A percentile compares a stretch with the other conserved stretches of the same genome.
Evolutionary conservation across 495 filamentous ascomycete genomes (phyloP).

Genomic region (Trichoderma parareesei): DNA sequence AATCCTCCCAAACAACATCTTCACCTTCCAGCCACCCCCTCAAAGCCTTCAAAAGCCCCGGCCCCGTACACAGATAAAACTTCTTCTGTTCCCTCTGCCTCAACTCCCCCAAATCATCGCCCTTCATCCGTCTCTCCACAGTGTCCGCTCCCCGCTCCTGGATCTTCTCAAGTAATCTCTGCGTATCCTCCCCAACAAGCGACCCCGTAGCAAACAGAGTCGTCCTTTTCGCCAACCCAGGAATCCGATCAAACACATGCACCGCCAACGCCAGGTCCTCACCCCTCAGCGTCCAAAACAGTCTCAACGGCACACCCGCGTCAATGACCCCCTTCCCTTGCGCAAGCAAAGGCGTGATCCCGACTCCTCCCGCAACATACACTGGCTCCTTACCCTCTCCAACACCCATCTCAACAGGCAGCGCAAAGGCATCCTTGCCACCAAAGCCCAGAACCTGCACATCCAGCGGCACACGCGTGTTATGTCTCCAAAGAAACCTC

Average conservation of each 20-base stretch:
- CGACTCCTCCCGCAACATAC: slow-evolving; percentile 71
- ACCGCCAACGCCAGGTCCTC: slow-evolving; percentile 54
- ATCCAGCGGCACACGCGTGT: slow-evolving; percentile 45
- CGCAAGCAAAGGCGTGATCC: slow-evolving; percentile 69
- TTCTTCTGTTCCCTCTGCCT: slow-evolving; percentile 24
- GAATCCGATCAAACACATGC: slow-evolving; percentile 48
- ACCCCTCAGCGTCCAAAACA: slow-evolving; percentile 60
- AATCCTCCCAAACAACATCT: slow-evolving; percentile 59
- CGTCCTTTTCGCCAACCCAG: slow-evolving; percentile 41
- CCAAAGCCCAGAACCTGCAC: slow-evolving; percentile 64
- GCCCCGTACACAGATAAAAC: slow-evolving; percentile 63
- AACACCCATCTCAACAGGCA: too few relatives aligned
- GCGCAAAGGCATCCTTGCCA: slow-evolving; percentile 42
- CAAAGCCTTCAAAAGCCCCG: slow-evolving; percentile 45
- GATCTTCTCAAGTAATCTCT: slow-evolving; percentile 17
- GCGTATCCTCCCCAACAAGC: slow-evolving; percentile 22
- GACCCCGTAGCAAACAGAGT: slow-evolving; percentile 53
- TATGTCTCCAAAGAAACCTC: slow-evolving; percentile 50
- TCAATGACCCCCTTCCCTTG: slow-evolving; percentile 43
- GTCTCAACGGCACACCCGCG: slow-evolving; percentile 29
- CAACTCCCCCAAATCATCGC: slow-evolving; percentile 42
- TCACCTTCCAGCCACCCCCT: slow-evolving; percentile 57
- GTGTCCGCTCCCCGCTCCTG: slow-evolving; percentile 33
- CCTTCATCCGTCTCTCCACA: slow-evolving; percentile 43
- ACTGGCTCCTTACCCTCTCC: slow-evolving; percentile 18